Evolutionary conservation across 306 rosid genomes (phyloP), one percentile per base, ranked within the genome.

Genomic region (Chamaecrista fasciculata): DNA sequence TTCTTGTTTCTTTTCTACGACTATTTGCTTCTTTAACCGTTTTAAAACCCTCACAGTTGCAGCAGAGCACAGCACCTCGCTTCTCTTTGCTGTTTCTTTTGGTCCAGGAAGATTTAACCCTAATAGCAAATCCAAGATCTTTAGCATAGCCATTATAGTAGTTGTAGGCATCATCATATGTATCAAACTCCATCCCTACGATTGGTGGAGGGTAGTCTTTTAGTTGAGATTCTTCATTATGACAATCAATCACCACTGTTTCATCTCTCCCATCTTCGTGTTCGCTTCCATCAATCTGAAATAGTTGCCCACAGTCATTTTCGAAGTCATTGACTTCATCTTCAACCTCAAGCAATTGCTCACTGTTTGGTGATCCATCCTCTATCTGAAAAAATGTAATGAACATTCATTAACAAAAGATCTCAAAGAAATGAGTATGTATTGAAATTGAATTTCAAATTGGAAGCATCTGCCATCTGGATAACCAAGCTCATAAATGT

Each of bases 51-150:
- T 90, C 98, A 72, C 92, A 88, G 68, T 86, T 94, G 84, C 98
- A 94, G 77, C 98, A 94, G 70, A 94, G 85, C 23, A 94, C 97
- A 18, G 98, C 98, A 66, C 98, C 98, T 37, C 98, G 91, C 81
- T 90, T 94, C 80, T 94, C 98, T 79, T 94, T 90, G 87, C 97
- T 94, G 85, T 94, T 90, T 31, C 97, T 94, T 68, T 88, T 94
- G 51, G 98, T 83, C 97, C 98, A 94, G 0, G 97, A 94, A 36
- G 98, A 90, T 77, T 90, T 94, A 74, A 94, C 98, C 74, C 97
- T 84, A 47, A 90, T 90, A 42, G 97, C 97, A 78, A 94, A 94
- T 48, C 98, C 98, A 62, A 82, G 85, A 65, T 85, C 90, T 83
- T 77, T 94, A 44, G 97, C 94, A 65, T 90, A 88, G 71, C 71